Evolutionary conservation across 352 stramenopile genomes (phyloP).

Genomic region (Phytopythium kandeliae): DNA sequence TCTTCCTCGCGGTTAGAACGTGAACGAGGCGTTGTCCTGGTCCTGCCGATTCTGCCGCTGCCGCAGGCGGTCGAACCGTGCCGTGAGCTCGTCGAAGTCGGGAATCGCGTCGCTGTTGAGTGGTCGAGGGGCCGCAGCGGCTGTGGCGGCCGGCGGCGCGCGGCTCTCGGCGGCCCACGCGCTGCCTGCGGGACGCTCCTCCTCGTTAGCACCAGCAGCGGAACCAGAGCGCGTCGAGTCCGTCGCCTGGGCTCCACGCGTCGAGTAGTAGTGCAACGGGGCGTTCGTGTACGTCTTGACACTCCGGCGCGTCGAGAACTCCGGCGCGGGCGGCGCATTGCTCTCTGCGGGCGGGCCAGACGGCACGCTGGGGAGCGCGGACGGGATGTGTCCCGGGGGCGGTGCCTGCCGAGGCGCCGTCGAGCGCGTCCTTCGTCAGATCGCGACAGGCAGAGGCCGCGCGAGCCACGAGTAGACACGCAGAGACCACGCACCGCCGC

Average conservation of each 20-base stretch:
- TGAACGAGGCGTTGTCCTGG: constrained; percentile 51
- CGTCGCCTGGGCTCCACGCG: constrained; percentile 6
- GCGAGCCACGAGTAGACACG: neutral
- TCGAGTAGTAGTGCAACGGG: constrained; percentile 26
- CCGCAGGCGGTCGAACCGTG: constrained; percentile 88
- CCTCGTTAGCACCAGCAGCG: constrained; percentile 6
- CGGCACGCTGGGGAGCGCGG: constrained; percentile 35
- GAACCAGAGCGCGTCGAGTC: constrained; percentile 6
- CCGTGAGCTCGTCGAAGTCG: constrained; percentile 92
- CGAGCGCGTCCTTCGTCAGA: no score
- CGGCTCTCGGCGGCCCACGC: neutral
- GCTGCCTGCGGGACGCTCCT: constrained; percentile 6
- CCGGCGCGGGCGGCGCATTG: constrained; percentile 9
- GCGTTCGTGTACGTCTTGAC: constrained; percentile 35
- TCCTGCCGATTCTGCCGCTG: constrained; percentile 62
- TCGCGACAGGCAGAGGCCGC: no score
- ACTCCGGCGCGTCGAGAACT: constrained; percentile 23
- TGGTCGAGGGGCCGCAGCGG: neutral
- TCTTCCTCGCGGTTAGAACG: constrained; percentile 30
- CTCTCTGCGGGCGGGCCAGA: constrained; percentile 19
- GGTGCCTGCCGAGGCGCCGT: constrained; percentile 31
- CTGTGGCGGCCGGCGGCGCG: constrained; percentile 5
- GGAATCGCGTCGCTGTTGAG: constrained; percentile 38
- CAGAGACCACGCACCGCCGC: constrained; percentile 31
- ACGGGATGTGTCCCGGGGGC: constrained; percentile 33